These are phyloP conservation scores for Candida saitoana DNA, from an alignment of 805 yeast species.

Conservation along the genomic window DNA sequence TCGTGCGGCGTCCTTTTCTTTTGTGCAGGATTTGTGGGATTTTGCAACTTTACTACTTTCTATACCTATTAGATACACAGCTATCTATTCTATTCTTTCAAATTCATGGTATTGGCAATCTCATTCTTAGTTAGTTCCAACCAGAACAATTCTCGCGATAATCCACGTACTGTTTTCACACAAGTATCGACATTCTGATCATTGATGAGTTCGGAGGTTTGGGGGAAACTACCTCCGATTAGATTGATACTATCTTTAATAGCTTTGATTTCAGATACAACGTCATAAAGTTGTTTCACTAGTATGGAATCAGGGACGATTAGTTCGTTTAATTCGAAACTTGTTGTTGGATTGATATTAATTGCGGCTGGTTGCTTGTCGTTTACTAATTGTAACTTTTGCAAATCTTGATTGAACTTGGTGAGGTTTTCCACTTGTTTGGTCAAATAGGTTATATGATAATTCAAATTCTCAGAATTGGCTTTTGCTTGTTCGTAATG, in stretches of 20 bases:
- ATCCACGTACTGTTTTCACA: constrained; percentile 31
- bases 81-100: constrained; percentile 4
- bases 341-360: constrained; percentile 9
- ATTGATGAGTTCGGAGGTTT: constrained; percentile 30
- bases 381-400: constrained; percentile 22
- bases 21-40: constrained; percentile 6
- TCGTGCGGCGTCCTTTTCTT: constrained; percentile 25
- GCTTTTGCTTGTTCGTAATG: constrained; percentile 35
- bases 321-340: constrained; percentile 29
- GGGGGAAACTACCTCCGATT: constrained; percentile 47
- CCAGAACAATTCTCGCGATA: constrained; percentile 42
- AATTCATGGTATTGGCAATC: constrained; percentile 22
- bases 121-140: constrained; percentile 31
- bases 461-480: constrained; percentile 27
- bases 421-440: constrained; percentile 21
- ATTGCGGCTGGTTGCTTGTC: constrained; percentile 16
- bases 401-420: constrained; percentile 23
- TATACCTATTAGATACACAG: not conserved
- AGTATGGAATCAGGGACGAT: constrained; percentile 37
- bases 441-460: constrained; percentile 26
- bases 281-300: constrained; percentile 57
- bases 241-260: constrained; percentile 62
- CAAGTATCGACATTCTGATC: constrained; percentile 31
- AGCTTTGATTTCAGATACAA: constrained; percentile 64
- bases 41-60: not conserved